Evolutionary conservation across 129 eudicot species (phyloP).

Genomic region (Flaveria bidentis): DNA sequence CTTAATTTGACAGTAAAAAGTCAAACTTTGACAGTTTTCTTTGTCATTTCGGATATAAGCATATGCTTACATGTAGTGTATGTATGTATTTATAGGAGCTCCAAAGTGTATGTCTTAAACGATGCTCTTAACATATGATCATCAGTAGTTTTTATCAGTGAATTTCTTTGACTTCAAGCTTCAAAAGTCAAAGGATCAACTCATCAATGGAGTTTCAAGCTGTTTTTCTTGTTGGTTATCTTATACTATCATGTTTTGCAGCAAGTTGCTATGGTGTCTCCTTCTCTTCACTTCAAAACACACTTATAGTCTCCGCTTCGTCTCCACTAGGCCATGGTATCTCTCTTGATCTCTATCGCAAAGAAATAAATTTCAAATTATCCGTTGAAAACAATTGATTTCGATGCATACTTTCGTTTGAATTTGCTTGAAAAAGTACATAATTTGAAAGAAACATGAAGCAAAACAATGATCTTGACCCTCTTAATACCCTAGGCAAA

Average conservation of each 20-base stretch:
- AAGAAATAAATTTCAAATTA: neutral
- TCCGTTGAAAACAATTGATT: no score
- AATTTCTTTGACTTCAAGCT: neutral
- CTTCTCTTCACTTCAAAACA: slow-evolving; percentile 52
- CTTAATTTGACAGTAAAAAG: neutral
- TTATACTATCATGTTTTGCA: slow-evolving; percentile 36
- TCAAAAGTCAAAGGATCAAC: neutral
- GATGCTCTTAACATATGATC: slow-evolving; percentile 21
- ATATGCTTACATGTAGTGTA: slow-evolving; percentile 5
- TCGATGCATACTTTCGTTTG: no score
- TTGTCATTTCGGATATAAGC: slow-evolving; percentile 26
- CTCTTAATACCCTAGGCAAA: no score
- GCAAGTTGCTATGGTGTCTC: slow-evolving; percentile 41
- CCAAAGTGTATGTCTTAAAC: neutral
- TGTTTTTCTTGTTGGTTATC: slow-evolving; percentile 33
- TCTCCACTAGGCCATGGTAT: slow-evolving; percentile 47
- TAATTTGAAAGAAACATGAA: neutral
- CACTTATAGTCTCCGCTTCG: slow-evolving; percentile 49
- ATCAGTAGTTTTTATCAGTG: neutral
- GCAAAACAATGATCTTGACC: no score
- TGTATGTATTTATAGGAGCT: slow-evolving; percentile 25
- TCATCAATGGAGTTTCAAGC: slow-evolving; percentile 30
- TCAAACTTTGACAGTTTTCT: slow-evolving; percentile 4
- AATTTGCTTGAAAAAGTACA: neutral
- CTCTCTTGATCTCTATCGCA: slow-evolving; percentile 17